Percentiles rank a stretch among this genome's conserved stretches.
Conservation (phyloP, 2,329 filamentous ascomycete species). For the Aspergillus caelatus region DNA sequence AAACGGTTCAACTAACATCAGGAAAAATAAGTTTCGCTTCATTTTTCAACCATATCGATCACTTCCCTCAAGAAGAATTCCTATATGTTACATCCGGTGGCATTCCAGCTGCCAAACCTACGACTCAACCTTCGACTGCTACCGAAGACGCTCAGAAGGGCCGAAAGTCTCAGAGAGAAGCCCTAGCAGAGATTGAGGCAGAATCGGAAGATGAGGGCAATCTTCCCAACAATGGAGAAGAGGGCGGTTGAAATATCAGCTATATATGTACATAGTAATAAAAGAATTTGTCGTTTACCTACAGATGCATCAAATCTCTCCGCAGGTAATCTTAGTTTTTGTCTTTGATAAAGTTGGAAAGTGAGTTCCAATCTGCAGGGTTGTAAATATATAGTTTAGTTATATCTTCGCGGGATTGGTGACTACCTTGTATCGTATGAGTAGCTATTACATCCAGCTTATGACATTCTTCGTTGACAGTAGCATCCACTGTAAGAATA, state of each 20-base stretch:
- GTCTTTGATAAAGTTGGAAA: too few species aligned
- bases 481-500: too few species aligned
- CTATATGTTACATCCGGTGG: constrained; percentile 74
- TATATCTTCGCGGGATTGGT: too few species aligned
- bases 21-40: constrained; percentile 63
- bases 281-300: neutral
- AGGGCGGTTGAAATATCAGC: constrained; percentile 19
- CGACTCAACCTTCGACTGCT: constrained; percentile 10
- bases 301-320: neutral
- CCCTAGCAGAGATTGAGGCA: constrained; percentile 36
- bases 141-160: constrained; percentile 10
- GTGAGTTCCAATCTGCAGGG: too few species aligned
- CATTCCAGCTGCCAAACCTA: constrained; percentile 59
- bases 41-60: constrained; percentile 79
- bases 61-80: constrained; percentile 72
- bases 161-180: constrained; percentile 31
- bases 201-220: constrained; percentile 34
- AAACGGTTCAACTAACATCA: constrained; percentile 6
- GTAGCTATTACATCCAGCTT: too few species aligned
- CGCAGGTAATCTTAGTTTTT: too few species aligned
- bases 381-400: too few species aligned
- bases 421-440: too few species aligned
- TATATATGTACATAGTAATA: neutral
- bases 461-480: too few species aligned
- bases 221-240: constrained; percentile 23